phyloP scores from a whole-genome alignment of 352 stramenopile genomes.

The Pythium aphanidermatum region DNA sequence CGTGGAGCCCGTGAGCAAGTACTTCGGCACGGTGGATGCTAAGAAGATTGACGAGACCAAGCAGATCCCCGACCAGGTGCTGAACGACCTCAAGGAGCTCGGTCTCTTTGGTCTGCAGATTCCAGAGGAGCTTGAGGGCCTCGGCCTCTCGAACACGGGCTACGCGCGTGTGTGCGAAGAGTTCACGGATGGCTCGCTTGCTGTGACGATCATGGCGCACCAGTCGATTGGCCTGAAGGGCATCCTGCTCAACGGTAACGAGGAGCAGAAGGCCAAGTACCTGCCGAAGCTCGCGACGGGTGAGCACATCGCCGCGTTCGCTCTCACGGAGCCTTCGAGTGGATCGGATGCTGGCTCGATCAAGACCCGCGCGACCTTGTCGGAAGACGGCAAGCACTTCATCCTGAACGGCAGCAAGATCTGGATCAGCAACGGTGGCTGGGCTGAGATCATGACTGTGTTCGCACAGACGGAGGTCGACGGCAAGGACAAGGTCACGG shows the following conservation, averaged over 20 bases:
- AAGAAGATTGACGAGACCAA: conserved; percentile 79
- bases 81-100: conserved; percentile 77
- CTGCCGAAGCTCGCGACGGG: conserved; percentile 86
- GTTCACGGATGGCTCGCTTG: conserved; percentile 69
- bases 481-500: conserved; percentile 97
- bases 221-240: conserved; percentile 87
- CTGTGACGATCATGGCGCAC: conserved; percentile 84
- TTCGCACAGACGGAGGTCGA: conserved; percentile 95
- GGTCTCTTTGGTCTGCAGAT: conserved; percentile 86
- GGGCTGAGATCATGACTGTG: conserved; percentile 96
- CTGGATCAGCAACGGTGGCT: conserved; percentile 96
- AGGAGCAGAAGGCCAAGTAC: conserved; percentile 84
- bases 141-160: conserved; percentile 79
- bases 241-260: conserved; percentile 84
- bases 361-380: conserved; percentile 85
- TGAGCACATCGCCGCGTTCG: conserved; percentile 82
- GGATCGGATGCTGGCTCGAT: conserved; percentile 88
- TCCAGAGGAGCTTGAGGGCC: conserved; percentile 63
- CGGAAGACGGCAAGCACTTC: conserved; percentile 89
- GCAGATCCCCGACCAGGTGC: conserved; percentile 58
- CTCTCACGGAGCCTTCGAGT: conserved; percentile 88
- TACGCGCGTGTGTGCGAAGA: conserved; percentile 84
- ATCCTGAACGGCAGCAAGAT: conserved; percentile 94
- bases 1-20: conserved; percentile 75
- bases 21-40: conserved; percentile 64